Base-by-base conservation (phyloP, 1,284 basidiomycete species). In the Ceratobasidium sp. region DNA sequence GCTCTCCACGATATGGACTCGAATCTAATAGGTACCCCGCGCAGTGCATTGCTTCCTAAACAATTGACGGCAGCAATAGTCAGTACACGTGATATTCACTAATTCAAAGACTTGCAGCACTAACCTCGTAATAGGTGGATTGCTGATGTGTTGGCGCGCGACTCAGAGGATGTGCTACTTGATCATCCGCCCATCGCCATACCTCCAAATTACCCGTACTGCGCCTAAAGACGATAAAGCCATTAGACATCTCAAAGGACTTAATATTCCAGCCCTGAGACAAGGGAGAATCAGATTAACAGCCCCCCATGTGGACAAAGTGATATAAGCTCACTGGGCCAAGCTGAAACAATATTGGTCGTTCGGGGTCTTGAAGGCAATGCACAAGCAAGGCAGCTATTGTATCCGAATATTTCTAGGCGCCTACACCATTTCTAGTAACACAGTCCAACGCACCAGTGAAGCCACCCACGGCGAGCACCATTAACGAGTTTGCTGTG, bases 181-280 rank as follows among this genome's bases (percentile, higher is more conserved):
- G 60, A 31, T 63, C 60, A 19, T 63, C 41, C 22, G 60, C 60
- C 60, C 60, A 63, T 4, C 60, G 36, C 60, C 60, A 63, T 44
- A 63, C 41, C 15, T 63, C 60, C n/a, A 63, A 44, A n/a, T 19
- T 22, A 7, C 22, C 22, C 36, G 36, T 22, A 6, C 9, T 44
- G 6, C 17, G 14, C 19, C 36, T 63, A 22, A 63, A 63, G 14
- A 63, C 60, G 6, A 63, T 24, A 24, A 63, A 63, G 19, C 60
- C 60, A n/a, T 63, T 63, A 2, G 60, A 44, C 60, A 63, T 63
- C 22, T 63, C 60, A 29, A 63, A 33, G n/a, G 44, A 41, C 2
- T 33, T 44, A n/a, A 27, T 27, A 22, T 2, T 29, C 2, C 36
- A 63, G n/a, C 27, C 41, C 60, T 63, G n/a, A 60, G 36, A 36